Evolutionary conservation across 75 land plant genomes (phyloP).

Genomic region (Pinus tabuliformis): DNA sequence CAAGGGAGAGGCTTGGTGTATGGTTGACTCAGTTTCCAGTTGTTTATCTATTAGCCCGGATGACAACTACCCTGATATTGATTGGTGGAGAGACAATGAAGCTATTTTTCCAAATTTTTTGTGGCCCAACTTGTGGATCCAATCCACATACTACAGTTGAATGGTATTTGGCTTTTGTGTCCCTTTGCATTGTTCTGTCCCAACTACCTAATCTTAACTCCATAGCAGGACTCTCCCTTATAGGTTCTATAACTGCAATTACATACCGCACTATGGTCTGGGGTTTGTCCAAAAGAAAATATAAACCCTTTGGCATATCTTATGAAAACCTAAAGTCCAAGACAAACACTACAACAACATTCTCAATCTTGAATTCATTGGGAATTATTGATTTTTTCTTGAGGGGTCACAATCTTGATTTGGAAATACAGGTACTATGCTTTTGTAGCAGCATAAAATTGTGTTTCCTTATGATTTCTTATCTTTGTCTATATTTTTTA

Average conservation of each 20-base stretch:
- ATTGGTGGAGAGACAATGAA: conserved; percentile 59
- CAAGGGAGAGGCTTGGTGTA: conserved; percentile 54
- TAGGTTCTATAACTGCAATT: conserved; percentile 60
- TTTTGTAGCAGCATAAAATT: background rate
- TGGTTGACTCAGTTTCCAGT: conserved; percentile 48
- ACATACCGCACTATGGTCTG: conserved; percentile 55
- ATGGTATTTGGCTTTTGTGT: conserved; percentile 62
- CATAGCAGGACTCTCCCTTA: conserved; percentile 56
- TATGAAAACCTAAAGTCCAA: conserved; percentile 21
- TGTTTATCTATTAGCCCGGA: conserved; percentile 60
- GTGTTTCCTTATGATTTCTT: background rate
- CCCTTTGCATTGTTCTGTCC: conserved; percentile 56
- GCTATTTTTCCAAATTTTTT: conserved; percentile 55
- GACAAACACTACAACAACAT: conserved; percentile 15
- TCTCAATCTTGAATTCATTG: conserved; percentile 49
- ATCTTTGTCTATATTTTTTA: background rate
- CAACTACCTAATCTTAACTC: conserved; percentile 70
- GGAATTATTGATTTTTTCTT: conserved; percentile 63
- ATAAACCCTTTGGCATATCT: conserved; percentile 40
- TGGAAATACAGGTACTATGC: conserved; percentile 57
- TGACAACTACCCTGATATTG: conserved; percentile 49
- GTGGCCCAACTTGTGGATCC: conserved; percentile 35
- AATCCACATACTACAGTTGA: conserved; percentile 39
- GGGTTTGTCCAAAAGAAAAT: conserved; percentile 39
- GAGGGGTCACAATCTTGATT: conserved; percentile 59